phyloP scores from a whole-genome alignment of 441 rosid genomes.

The Rhodomyrtus psidioides region DNA sequence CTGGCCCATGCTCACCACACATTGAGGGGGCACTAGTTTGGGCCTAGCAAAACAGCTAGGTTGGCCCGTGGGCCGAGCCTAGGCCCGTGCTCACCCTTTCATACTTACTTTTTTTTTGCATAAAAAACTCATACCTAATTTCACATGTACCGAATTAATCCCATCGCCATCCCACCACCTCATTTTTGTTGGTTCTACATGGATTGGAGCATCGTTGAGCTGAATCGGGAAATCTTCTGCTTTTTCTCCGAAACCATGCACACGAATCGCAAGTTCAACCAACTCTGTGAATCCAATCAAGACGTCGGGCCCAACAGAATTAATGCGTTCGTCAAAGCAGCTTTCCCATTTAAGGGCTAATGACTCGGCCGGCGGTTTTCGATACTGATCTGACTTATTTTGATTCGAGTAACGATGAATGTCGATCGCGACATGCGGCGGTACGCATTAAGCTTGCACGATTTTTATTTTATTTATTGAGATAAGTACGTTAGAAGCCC shows the following conservation, averaged over 20 bases:
- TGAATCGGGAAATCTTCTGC: neutral
- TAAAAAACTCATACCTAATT: too few relatives aligned
- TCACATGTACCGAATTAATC: neutral
- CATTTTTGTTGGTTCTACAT: neutral
- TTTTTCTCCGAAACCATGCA: neutral
- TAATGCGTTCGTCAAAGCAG: too few relatives aligned
- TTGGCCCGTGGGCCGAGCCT: neutral
- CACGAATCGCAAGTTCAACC: neutral
- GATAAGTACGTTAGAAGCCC: too few relatives aligned
- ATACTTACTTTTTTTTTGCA: too few relatives aligned
- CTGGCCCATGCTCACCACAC: too few relatives aligned
- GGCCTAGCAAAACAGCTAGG: neutral
- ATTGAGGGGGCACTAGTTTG: neutral
- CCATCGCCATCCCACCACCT: too few relatives aligned
- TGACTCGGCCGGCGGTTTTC: neutral
- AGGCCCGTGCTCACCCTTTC: rapidly evolving
- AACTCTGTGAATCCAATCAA: neutral
- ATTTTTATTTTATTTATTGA: too few relatives aligned
- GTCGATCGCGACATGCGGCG: too few relatives aligned
- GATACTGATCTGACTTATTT: neutral
- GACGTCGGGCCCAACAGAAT: neutral
- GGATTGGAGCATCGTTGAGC: neutral
- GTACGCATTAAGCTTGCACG: too few relatives aligned
- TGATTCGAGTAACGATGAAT: too few relatives aligned
- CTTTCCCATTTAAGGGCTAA: neutral